Evolutionary conservation across 2,329 filamentous ascomycete genomes (phyloP).

Genomic region (Metarhizium brunneum): DNA sequence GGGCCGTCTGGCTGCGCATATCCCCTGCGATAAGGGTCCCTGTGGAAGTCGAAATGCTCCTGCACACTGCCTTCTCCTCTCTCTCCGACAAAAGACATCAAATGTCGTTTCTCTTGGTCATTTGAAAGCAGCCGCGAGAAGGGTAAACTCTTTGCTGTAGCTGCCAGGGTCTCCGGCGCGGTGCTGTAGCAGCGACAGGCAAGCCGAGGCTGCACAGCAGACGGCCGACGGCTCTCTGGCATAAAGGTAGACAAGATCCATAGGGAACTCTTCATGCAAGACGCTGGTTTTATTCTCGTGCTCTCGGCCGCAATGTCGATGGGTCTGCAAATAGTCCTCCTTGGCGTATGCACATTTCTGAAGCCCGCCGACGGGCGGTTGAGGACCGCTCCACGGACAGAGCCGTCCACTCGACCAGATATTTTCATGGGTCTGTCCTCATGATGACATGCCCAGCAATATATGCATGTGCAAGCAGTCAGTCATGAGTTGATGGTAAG

Average conservation of each 20-base stretch:
- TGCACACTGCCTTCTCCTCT: conserved; percentile 39
- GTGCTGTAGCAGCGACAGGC: conserved; percentile 17
- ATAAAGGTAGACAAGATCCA: conserved; percentile 35
- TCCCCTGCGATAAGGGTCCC: conserved; percentile 43
- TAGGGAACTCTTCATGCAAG: conserved; percentile 23
- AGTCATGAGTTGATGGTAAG: background rate
- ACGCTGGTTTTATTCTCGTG: conserved; percentile 7
- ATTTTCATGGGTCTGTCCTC: conserved; percentile 52
- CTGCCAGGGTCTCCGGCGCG: conserved; percentile 13
- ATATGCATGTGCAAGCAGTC: background rate
- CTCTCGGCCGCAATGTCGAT: conserved; percentile 10
- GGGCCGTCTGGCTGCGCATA: conserved; percentile 44
- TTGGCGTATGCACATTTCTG: conserved; percentile 11
- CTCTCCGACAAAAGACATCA: conserved; percentile 44
- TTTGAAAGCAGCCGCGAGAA: conserved; percentile 2
- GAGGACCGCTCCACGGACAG: conserved; percentile 48
- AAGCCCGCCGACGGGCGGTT: conserved; percentile 29
- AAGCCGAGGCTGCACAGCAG: conserved; percentile 3
- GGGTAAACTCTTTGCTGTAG: background rate
- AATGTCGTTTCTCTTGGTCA: conserved; percentile 27
- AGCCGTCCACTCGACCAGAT: conserved; percentile 49
- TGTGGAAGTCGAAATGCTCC: conserved; percentile 42
- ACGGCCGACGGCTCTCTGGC: conserved; percentile 14
- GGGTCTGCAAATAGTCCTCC: conserved; percentile 17
- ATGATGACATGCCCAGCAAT: conserved; percentile 25